Evolutionary conservation across 805 yeast genomes (phyloP), one percentile per base, ranked within the genome.

Genomic region (Isabelozyma heimii): DNA sequence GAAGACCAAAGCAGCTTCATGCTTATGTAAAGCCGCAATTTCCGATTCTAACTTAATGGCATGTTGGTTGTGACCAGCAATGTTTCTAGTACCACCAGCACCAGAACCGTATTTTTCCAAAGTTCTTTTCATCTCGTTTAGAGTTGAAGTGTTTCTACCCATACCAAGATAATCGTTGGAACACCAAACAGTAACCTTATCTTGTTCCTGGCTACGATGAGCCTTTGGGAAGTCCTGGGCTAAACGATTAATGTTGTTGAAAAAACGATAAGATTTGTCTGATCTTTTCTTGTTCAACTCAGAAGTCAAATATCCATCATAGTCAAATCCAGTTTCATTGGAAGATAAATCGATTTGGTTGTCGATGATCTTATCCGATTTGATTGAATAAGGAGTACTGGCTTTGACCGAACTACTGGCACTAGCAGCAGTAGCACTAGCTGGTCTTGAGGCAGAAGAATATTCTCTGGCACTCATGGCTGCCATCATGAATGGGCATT

Each of bases 61-160:
- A 60, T 87, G 92, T 50, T 74, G 69, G 69, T 94, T 94, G 69
- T 94, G 99, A 53, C 99, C 99, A 1, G 99, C 99, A 67, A 94
- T 94, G 73, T 94, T 94, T 64, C 99, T 82, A 44, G 99, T 94
- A 58, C 99, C 99, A 63, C 99, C 99, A 8, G 99, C 97, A 60
- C 99, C 99, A 4, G 97, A 87, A 60, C 99, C 99, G 66, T 94
- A 94, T 73, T 81, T 83, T 59, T 87, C 87, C 67, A 94, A 78
- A 14, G 96, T 84, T 44, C 75, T 66, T 58, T 86, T 85, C 92
- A 92, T 94, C 48, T 83, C 83, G 14, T 80, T 72, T 51, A 90
- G 72, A 41, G 92, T 92, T 53, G 78, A 73, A 53, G 79, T 79
- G 66, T 92, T 88, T 61, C 82, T 84, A 46, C 97, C 92, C 94